Base-by-base conservation (phyloP, 257 asterid genomes). In the Penstemon eatonii region DNA sequence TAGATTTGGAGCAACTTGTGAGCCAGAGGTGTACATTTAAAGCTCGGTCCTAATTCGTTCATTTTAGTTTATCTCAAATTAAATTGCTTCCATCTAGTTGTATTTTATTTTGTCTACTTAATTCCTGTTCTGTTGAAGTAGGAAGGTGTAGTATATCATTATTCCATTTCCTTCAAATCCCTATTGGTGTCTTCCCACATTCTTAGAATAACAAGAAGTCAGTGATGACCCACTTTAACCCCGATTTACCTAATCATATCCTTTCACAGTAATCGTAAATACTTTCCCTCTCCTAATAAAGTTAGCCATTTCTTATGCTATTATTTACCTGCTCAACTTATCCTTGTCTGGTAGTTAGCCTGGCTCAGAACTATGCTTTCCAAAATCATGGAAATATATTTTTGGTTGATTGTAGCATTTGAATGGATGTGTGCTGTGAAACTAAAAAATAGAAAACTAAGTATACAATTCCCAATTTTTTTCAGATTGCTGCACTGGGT, bases 401-500 rank as follows among this genome's bases (percentile, higher is more conserved):
- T 43, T 19, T 43, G n/a, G 46, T 42, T 56, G 43, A 41, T 38
- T 76, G 69, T 54, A 8, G 36, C 11, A 54, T 8, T 4, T 18
- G 3, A 25, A 25, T 25, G 45, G 25, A 43, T 53, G 12, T 68
- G 51, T 38, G 33, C 11, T 61, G 67, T 60, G 36, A 39, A 43
- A 67, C 69, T 65, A 51, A 57, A 25, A 25, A 2, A 25, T 25
- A 15, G 55, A 67, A 49, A 8, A 65, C 50, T 47, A 38, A 36
- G 52, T 37, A 12, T 60, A 7, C 40, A 13, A 52, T 56, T 43
- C 72, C 18, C 71, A 49, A 50, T 55, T 49, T 71, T 79, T 65
- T 76, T 13, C 80, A 93, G 97, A 81, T 88, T 73, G 91, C 96
- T 54, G 90, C 99, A 61, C 86, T 90, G 60, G 82, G 89, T 56